Conservation (phyloP, 2,329 filamentous ascomycete genomes). For the Cadophora gregata region DNA sequence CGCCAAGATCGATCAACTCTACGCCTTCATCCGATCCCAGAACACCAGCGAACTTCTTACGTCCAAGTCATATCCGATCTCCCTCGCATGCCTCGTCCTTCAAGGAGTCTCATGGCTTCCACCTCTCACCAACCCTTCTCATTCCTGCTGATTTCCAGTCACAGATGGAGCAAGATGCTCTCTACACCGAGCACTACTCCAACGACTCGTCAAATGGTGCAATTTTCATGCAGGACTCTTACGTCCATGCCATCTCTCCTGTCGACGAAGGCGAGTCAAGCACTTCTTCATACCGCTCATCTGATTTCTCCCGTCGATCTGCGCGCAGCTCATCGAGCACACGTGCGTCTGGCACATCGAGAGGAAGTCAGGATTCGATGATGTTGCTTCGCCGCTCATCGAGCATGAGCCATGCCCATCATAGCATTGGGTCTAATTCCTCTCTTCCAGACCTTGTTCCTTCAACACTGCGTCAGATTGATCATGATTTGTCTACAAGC, state of each 20-base stretch:
- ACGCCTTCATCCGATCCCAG: constrained; percentile 37
- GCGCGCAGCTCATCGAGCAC: constrained; percentile 41
- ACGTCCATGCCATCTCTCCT: constrained; percentile 38
- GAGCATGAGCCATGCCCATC: constrained; percentile 34
- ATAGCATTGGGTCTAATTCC: constrained; percentile 39
- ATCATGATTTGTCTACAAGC: constrained; percentile 27
- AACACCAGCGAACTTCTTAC: constrained; percentile 38
- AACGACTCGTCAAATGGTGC: constrained; percentile 33
- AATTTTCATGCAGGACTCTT: constrained; percentile 38
- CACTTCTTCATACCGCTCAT: constrained; percentile 42
- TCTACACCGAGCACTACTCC: constrained; percentile 40
- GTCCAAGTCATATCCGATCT: constrained; percentile 36
- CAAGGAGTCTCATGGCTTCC: constrained; percentile 64
- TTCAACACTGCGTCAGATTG: constrained; percentile 33
- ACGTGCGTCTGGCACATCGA: constrained; percentile 36
- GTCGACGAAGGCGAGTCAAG: constrained; percentile 42
- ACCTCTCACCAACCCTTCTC: constrained; percentile 65
- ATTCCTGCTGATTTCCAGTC: constrained; percentile 65
- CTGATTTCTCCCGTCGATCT: constrained; percentile 41
- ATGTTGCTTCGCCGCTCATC: constrained; percentile 34
- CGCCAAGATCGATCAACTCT: constrained; percentile 40
- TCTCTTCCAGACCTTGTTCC: constrained; percentile 45
- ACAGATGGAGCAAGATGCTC: constrained; percentile 51
- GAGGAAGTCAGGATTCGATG: constrained; percentile 41
- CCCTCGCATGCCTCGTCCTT: constrained; percentile 57